Base-by-base conservation (phyloP, 2,329 filamentous ascomycete genomes). In the Talaromyces sp. region DNA sequence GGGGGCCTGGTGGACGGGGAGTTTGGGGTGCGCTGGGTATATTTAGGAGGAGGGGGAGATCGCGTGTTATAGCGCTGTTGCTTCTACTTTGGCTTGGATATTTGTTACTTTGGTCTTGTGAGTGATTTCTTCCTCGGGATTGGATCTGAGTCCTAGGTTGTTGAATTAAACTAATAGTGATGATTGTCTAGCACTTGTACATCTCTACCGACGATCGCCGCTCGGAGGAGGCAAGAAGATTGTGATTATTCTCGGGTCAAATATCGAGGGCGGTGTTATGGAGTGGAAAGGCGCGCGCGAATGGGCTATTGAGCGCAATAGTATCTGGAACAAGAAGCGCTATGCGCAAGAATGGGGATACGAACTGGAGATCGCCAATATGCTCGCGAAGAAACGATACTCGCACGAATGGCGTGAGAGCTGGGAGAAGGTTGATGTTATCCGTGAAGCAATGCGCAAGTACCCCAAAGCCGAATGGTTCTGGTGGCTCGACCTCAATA, bases 381-480 rank as follows among this genome's bases (percentile, higher is more conserved):
- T 99, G 92, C 93, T 91, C 77, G 96, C 92, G 49, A 96, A 97
- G 82, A 97, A 97, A 77, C 86, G 92, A 61, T 99, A 99, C 71
- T 93, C 94, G 24, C 94, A 99, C 75, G 94, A 99, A 75, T 99
- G 94, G 94, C 85, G 94, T 67, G 94, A 99, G 76, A 95, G 93
- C 72, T 99, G 94, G 94, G 94, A 99, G 76, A 99, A 97, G 80
- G 92, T 97, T 56, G 94, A 99, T 71, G 91, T 91, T 37, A 86
- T 99, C 65, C 86, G 93, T 55, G 89, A 90, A 56, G 86, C 88
- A 40, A 87, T 99, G 82, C 85, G 86, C 70, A 97, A 97, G 72
- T 97, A 97, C 69, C 94, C 94, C 24, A 83, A 96, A 59, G 94
- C 93, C 30, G 93, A 99, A 79, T 99, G 94, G 94, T 94, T 99